These are phyloP conservation scores for Heimioporus sp. DNA, from an alignment of 768 basidiomycete genomes.

Conservation along the genomic window DNA sequence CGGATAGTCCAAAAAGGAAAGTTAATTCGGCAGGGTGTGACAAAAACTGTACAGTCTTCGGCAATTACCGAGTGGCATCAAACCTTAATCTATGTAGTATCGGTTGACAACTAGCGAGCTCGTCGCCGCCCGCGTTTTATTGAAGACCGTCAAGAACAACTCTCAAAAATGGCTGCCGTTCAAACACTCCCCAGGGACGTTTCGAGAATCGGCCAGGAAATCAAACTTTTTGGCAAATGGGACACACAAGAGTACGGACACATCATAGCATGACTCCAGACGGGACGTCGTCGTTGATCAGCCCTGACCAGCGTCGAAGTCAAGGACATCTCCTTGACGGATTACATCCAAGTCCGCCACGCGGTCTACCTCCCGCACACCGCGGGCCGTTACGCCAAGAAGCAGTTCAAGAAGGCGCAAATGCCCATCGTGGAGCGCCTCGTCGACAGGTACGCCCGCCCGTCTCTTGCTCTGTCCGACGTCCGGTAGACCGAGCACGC, in stretches of 20 bases:
- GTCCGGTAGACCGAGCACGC: background rate
- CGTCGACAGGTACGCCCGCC: conserved; percentile 81
- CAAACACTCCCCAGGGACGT: conserved; percentile 82
- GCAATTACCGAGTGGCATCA: conserved; percentile 15
- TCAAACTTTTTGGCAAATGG: conserved; percentile 99
- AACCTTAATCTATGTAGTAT: conserved; percentile 24
- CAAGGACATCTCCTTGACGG: conserved; percentile 97
- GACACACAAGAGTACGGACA: conserved; percentile 88
- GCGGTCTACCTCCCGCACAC: conserved; percentile 98
- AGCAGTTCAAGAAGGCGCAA: conserved; percentile 99
- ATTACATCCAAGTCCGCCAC: conserved; percentile 99
- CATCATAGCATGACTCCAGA: background rate
- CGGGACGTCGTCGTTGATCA: conserved; percentile 14
- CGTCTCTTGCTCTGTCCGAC: background rate
- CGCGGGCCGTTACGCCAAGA: conserved; percentile 98
- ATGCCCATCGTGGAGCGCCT: conserved; percentile 99
- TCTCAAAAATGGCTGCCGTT: conserved; percentile 57
- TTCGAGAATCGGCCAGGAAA: conserved; percentile 76
- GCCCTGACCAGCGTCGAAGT: conserved; percentile 77
- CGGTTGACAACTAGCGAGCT: conserved; percentile 22
- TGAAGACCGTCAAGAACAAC: conserved; percentile 32
- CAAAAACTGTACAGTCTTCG: conserved; percentile 28
- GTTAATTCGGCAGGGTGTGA: too few relatives aligned
- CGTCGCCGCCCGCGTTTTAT: conserved; percentile 19
- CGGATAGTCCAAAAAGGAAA: too few relatives aligned